Base-by-base conservation (phyloP, 2,329 filamentous ascomycete species). In the Cladosporium phlei region DNA sequence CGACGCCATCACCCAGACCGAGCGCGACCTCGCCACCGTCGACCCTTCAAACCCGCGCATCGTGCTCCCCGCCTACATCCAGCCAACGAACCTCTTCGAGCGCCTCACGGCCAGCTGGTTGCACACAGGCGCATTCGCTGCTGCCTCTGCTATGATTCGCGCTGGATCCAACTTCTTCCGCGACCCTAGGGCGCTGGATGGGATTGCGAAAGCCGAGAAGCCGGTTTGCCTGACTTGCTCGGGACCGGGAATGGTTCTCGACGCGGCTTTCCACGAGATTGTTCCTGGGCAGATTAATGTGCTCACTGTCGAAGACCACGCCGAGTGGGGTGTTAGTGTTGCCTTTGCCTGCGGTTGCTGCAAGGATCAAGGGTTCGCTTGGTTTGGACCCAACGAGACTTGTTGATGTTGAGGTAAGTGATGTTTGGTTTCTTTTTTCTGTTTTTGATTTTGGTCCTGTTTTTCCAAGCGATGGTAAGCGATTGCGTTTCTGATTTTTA, bases 91-190 rank as follows among this genome's bases (percentile, higher is more conserved):
- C 4, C 22, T 17, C 6, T 17, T 35, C 14, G 22, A 35, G 40
- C 21, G 32, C 12, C 17, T 45, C 14, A 19, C 27, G n/a, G 14
- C 24, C 30, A 27, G 11, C 30, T 35, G 30, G 22, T 28, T 45
- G 22, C 35, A 34, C 14, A n/a, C 27, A 30, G 21, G 32, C 16
- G 25, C 40, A 16, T 35, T 45, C 32, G n/a, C 30, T 16, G 27
- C 16, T 9, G 30, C 30, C 6, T 28, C 39, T 4, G 19, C 21
- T 5, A 20, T 45, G 17, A 27, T 45, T 10, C n/a, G 19, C 20
- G 19, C 17, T 17, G 39, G 39, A 5, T 43, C 29, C 29, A 45
- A 45, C 21, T 45, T 35, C 40, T 45, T 35, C 22, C 40, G 40
- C 24, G 40, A 45, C 24, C 40, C 40, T 11, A 14, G 40, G 10